These are phyloP conservation scores for Pseudognaphalium luteoalbum DNA, from an alignment of 129 eudicot genomes.

Conservation along the genomic window DNA sequence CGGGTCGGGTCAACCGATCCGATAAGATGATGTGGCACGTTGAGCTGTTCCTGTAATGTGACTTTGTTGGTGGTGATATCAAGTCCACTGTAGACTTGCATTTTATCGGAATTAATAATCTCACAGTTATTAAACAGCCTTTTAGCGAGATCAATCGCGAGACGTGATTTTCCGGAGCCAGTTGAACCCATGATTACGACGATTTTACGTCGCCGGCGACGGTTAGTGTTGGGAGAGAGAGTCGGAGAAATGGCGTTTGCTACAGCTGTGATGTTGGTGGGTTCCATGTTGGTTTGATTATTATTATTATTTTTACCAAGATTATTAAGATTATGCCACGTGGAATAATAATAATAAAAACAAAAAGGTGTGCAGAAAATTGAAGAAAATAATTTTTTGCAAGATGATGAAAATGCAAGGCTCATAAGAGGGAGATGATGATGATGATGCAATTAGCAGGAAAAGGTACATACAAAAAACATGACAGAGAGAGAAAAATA, in stretches of 20 bases:
- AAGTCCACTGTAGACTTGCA: constrained; percentile 69
- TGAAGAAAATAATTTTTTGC: constrained; percentile 15
- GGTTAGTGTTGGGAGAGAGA: constrained; percentile 1
- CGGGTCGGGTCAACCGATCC: constrained; percentile 50
- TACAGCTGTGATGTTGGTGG: constrained; percentile 24
- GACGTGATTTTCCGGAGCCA: constrained; percentile 78
- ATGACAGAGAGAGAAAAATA: constrained; percentile 13
- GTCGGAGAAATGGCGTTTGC: neutral
- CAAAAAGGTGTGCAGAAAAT: neutral
- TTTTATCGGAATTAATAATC: constrained; percentile 80
- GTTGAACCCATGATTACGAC: constrained; percentile 77
- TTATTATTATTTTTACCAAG: too few species aligned
- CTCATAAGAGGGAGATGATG: constrained; percentile 24
- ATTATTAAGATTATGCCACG: constrained; percentile 13
- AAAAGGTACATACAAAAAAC: constrained; percentile 32
- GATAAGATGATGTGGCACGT: constrained; percentile 68
- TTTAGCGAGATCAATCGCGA: constrained; percentile 62
- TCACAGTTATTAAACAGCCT: constrained; percentile 46
- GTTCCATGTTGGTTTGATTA: constrained; percentile 16
- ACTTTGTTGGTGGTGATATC: constrained; percentile 81
- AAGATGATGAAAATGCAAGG: constrained; percentile 22
- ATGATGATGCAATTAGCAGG: constrained; percentile 23
- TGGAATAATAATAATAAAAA: constrained; percentile 22
- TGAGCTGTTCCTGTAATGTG: constrained; percentile 46
- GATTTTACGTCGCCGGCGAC: constrained; percentile 36